Evolutionary conservation across 257 asterid genomes (phyloP), one percentile per base, ranked within the genome.

Genomic region (Solanum pimpinellifolium): DNA sequence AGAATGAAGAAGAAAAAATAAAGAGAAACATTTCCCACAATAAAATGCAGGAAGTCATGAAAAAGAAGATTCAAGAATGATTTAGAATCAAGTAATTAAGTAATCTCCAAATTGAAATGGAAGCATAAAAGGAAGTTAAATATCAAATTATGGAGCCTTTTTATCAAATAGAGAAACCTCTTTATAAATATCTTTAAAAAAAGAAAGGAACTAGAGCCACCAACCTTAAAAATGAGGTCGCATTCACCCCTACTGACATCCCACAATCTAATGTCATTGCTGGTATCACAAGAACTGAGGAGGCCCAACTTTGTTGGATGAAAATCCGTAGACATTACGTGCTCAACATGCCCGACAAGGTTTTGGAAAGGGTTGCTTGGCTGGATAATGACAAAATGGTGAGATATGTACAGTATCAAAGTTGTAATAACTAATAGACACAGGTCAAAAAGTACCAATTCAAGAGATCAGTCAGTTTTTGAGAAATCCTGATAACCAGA

Each of bases 291-390:
- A 46, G 93, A 91, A 86, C 91, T 89, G 69, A 93, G 33, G 65
- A 92, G 88, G 87, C 86, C 88, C 59, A 49, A 3, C 42, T 87
- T 89, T 60, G 37, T 89, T 5, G 94, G 93, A 86, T 91, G 93
- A 89, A 93, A 91, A 88, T 91, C 93, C 73, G 88, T 25, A 37
- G 96, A 91, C 85, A 49, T 83, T 60, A 92, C 93, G 42, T 86
- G 92, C 14, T 88, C 92, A 85, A 81, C 86, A 84, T 91, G 94
- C 85, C 94, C 94, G 85, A 49, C 77, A 83, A 92, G 92, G 86
- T 69, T 83, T 82, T 27, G 16, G 60, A 41, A 68, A 52, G 66
- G 33, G 37, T 20, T 85, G 21, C n/a, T 86, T 11, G 75, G 62
- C 96, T 93, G 75, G 76, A 92, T 76, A 46, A 31, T 47, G 70